A percentile compares a stretch with the other conserved stretches of the same genome.
phyloP scores from a whole-genome alignment of 1,284 basidiomycete species.

The Malassezia slooffiae region DNA sequence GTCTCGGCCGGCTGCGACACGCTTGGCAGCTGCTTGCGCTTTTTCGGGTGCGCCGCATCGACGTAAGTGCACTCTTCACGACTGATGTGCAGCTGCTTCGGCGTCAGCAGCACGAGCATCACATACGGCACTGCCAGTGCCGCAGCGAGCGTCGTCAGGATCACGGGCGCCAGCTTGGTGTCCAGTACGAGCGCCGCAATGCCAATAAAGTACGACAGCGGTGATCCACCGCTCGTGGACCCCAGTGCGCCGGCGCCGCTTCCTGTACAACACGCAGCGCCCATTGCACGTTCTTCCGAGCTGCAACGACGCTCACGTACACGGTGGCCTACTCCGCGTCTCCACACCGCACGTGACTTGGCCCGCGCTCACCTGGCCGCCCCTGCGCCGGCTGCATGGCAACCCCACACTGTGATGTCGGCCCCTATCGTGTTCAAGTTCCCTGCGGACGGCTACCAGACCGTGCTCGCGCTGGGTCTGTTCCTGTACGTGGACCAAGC shows the following conservation, averaged over 20 bases:
- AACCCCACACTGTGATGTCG: too few relatives aligned
- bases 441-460: slow-evolving; percentile 12
- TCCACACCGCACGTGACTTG: too few relatives aligned
- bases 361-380: too few relatives aligned
- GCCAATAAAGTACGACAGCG: not conserved
- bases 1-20: slow-evolving; percentile 50
- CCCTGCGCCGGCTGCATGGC: too few relatives aligned
- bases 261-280: slow-evolving; percentile 10
- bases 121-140: slow-evolving; percentile 6
- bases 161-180: not conserved
- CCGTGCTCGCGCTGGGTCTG: slow-evolving; percentile 2
- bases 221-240: slow-evolving; percentile 2
- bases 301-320: too few relatives aligned
- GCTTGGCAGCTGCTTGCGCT: slow-evolving; percentile 1
- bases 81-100: slow-evolving; percentile 2
- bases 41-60: not conserved
- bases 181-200: not conserved
- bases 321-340: too few relatives aligned
- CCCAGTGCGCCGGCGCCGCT: not conserved
- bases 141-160: slow-evolving; percentile 1
- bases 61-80: slow-evolving; percentile 7
- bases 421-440: slow-evolving; percentile 10
- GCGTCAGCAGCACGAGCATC: slow-evolving; percentile 2
- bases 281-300: slow-evolving; percentile 5
- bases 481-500: slow-evolving; percentile 16